Percentiles rank a stretch among this genome's conserved stretches.
phyloP scores from a whole-genome alignment of 2,329 filamentous ascomycete species.

The Knufia fluminis region DNA sequence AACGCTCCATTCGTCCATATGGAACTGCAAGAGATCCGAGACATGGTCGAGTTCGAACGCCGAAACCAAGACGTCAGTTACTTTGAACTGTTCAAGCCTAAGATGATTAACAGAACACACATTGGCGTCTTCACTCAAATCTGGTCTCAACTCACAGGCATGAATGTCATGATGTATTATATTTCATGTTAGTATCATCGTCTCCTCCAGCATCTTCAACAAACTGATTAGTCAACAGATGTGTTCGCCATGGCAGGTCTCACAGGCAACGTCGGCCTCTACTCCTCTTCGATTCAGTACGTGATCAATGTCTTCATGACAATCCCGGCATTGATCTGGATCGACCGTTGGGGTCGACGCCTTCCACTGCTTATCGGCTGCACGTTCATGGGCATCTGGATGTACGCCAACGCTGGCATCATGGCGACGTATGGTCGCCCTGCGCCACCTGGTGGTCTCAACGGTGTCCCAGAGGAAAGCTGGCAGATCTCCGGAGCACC shows the following conservation, averaged over 20 bases:
- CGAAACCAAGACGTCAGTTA: constrained; percentile 61
- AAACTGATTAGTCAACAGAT: constrained; percentile 36
- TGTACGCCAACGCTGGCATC: constrained; percentile 37
- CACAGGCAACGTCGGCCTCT: constrained; percentile 48
- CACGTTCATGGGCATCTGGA: constrained; percentile 48
- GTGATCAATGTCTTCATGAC: constrained; percentile 77
- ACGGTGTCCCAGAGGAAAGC: constrained; percentile 29
- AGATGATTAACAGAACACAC: constrained; percentile 64
- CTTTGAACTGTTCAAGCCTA: constrained; percentile 60
- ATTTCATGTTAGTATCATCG: constrained; percentile 34
- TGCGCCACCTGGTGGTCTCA: constrained; percentile 25
- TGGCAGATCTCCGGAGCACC: constrained; percentile 34
- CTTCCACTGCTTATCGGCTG: constrained; percentile 57
- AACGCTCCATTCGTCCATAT: constrained; percentile 55
- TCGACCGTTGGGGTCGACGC: constrained; percentile 69
- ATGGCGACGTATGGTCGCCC: constrained; percentile 36
- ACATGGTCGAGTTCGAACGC: constrained; percentile 64
- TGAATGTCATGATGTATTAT: constrained; percentile 53
- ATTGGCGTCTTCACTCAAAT: constrained; percentile 66
- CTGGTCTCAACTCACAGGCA: constrained; percentile 58
- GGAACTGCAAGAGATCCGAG: constrained; percentile 64
- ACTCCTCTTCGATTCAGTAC: constrained; percentile 62
- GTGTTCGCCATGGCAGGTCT: constrained; percentile 65
- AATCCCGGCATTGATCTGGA: constrained; percentile 61
- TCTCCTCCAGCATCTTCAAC: neutral